These are phyloP conservation scores for Scopulariopsis brevicaulis DNA, from an alignment of 2,329 filamentous ascomycete species.

Conservation along the genomic window DNA sequence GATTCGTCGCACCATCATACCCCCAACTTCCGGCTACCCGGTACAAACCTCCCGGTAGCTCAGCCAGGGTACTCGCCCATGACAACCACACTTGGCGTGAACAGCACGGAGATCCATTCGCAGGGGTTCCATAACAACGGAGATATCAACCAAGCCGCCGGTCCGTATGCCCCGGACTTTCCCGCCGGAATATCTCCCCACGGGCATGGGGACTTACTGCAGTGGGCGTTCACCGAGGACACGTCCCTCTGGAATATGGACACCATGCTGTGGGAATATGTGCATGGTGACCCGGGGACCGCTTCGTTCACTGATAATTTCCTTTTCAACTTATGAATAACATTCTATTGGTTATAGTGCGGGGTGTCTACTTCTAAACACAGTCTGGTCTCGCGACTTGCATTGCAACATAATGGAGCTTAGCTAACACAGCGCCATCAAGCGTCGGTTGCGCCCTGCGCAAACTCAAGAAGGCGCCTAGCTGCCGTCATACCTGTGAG, in stretches of 20 bases:
- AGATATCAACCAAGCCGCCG: not conserved
- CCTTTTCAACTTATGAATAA: not conserved
- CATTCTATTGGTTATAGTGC: not conserved
- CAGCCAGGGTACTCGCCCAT: not conserved
- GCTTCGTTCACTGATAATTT: not conserved
- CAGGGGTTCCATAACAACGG: not conserved
- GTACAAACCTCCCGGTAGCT: not conserved
- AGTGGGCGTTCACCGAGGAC: slow-evolving; percentile 10
- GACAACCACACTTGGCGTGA: not conserved
- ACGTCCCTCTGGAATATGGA: slow-evolving; percentile 11
- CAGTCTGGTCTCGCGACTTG: no score
- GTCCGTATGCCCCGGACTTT: not conserved
- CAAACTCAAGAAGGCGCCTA: not conserved
- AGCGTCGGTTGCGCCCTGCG: not conserved
- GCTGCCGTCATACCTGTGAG: slow-evolving; percentile 16
- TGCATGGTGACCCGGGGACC: slow-evolving; percentile 7
- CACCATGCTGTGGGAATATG: slow-evolving; percentile 9
- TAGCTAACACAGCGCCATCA: no score
- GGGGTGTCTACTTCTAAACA: not conserved
- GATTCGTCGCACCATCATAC: not conserved
- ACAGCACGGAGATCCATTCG: not conserved
- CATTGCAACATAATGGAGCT: no score
- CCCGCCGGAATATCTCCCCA: not conserved
- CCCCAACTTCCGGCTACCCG: not conserved
- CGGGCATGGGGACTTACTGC: slow-evolving; percentile 3